Evolutionary conservation across 768 basidiomycete species (phyloP).

Genomic region (Lentinula boryana): DNA sequence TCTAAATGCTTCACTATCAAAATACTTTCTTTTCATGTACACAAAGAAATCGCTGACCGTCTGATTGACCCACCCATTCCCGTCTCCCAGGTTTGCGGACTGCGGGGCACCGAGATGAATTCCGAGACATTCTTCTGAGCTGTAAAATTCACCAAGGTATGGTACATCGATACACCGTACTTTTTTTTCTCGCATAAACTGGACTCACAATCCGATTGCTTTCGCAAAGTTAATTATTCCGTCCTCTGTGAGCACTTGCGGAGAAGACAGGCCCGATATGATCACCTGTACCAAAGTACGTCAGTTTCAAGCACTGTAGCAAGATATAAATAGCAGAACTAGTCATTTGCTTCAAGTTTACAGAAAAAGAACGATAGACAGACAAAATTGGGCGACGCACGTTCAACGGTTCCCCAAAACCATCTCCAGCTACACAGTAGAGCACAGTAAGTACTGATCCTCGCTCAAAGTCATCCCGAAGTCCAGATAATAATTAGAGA

Average conservation of each 20-base stretch:
- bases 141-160: background rate
- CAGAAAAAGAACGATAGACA: no score
- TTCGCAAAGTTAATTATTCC: conserved; percentile 56
- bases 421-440: background rate
- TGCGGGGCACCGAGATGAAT: conserved; percentile 64
- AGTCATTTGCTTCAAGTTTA: no score
- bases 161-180: background rate
- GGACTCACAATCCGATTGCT: conserved; percentile 55
- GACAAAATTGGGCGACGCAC: conserved; percentile 23
- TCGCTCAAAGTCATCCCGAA: no score
- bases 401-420: conserved; percentile 75
- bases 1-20: conserved; percentile 25
- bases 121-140: conserved; percentile 60
- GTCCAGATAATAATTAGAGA: no score
- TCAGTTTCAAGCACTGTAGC: background rate
- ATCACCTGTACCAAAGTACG: conserved; percentile 35
- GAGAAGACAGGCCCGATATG: conserved; percentile 58
- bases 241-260: conserved; percentile 45
- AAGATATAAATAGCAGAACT: no score
- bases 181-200: background rate
- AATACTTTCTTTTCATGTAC: no score
- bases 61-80: conserved; percentile 50
- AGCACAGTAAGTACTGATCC: background rate
- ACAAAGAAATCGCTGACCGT: conserved; percentile 20
- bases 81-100: conserved; percentile 74